A percentile compares a stretch with the other conserved stretches of the same genome.
These are phyloP conservation scores for Fusarium penzigii DNA, from an alignment of 2,329 filamentous ascomycete species.

Conservation along the genomic window DNA sequence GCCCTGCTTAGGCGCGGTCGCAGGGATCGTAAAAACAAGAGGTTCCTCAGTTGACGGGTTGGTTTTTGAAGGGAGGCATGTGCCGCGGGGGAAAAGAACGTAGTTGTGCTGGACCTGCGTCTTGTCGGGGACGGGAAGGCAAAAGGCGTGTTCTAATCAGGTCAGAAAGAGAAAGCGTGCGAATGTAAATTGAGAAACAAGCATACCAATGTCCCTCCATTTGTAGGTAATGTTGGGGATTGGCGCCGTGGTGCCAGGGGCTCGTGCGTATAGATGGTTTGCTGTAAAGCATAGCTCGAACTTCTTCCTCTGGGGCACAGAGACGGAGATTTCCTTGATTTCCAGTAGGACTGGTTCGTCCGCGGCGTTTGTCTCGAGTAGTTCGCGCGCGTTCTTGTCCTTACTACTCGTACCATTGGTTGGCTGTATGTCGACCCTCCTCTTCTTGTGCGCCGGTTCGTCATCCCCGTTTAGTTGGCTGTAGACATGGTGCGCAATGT, in stretches of 20 bases:
- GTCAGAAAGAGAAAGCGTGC: slow-evolving; percentile 10
- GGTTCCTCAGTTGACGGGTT: slow-evolving; percentile 51
- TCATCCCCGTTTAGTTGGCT: slow-evolving; percentile 42
- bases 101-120: slow-evolving; percentile 67
- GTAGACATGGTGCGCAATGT: slow-evolving; percentile 53
- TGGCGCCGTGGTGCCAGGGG: slow-evolving; percentile 51
- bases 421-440: slow-evolving; percentile 49
- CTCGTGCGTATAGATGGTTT: slow-evolving; percentile 58
- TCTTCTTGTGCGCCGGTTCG: slow-evolving; percentile 53
- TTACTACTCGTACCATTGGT: slow-evolving; percentile 25
- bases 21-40: slow-evolving; percentile 64
- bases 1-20: slow-evolving; percentile 61
- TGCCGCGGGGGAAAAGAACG: slow-evolving; percentile 59
- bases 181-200: not conserved
- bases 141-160: slow-evolving; percentile 59
- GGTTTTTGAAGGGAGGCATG: slow-evolving; percentile 53
- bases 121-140: slow-evolving; percentile 66
- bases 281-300: slow-evolving; percentile 64
- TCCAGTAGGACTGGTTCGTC: slow-evolving; percentile 57
- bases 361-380: slow-evolving; percentile 38
- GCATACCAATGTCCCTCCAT: slow-evolving; percentile 63
- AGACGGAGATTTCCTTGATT: slow-evolving; percentile 67
- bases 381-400: slow-evolving; percentile 21
- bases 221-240: slow-evolving; percentile 57
- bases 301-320: slow-evolving; percentile 68